Evolutionary conservation across 2,329 filamentous ascomycete species (phyloP), one percentile per base, ranked within the genome.

Genomic region (Aphanocladium album): DNA sequence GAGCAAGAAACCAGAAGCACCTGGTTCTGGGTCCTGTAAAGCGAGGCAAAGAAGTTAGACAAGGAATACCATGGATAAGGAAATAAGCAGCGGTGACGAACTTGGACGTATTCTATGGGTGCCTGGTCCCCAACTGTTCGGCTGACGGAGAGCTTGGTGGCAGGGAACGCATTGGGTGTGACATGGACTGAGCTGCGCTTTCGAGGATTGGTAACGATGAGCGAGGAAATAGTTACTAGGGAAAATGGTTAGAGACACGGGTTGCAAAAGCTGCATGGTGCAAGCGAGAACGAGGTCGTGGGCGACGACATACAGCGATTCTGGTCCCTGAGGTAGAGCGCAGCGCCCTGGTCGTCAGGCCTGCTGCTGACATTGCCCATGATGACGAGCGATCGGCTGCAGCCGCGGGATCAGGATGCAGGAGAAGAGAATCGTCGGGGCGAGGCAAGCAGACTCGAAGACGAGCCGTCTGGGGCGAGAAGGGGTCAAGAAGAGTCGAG

Each of bases 361-460:
- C 87, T 89, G 81, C 93, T 97, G 75, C 86, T 88, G 76, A 97
- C 88, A 80, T 89, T 92, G 72, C 95, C 95, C 95, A 99, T 99
- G 74, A 77, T 83, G 78, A 74, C 43, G 61, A 41, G n/a, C 35
- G 53, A 46, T 56, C 35, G 52, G 51, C 53, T 37, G 52, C 30
- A 60, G 51, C 59, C 46, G 52, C n/a, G 53, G 21, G 46, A 35
- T 46, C 8, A 33, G 45, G 51, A 37, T 50, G 51, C 37, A 43
- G 46, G 19, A 46, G 52, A 56, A n/a, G 37, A 16, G 33, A 23
- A n/a, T 19, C 47, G 27, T 35, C 35, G 33, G 27, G 33, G 35
- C 33, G 35, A 37, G 16, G 33, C 46, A 51, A 17, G 25, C 33
- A 41, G 47, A n/a, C 27, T 39, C 11, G 37, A 14, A 21, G 49